Base-by-base conservation (phyloP, 2,329 filamentous ascomycete genomes). In the Aspergillus jensenii region DNA sequence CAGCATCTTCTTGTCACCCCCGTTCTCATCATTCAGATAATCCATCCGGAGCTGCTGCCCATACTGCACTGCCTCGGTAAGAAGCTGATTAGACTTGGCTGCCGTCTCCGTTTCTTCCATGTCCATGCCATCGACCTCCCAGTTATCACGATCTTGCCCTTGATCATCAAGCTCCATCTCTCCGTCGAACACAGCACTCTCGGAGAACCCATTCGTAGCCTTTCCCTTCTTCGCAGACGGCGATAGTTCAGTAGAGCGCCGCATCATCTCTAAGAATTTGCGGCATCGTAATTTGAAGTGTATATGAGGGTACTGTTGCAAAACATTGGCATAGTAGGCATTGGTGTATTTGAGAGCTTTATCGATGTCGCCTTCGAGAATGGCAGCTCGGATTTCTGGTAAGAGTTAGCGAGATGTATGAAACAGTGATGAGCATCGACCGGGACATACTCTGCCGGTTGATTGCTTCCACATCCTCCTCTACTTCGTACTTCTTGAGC, bases 241-340 rank as follows among this genome's bases (percentile, higher is more conserved):
- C 4, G 81, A 78, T 17, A 89, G 74, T 65, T 93, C 89, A 2
- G 88, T 87, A 37, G 87, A 87, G 58, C 83, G 84, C 41, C 90
- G 85, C 67, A 96, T 91, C 88, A 99, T 93, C 74, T 99, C 95
- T 60, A 98, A 88, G 72, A 98, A 97, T 71, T 95, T 96, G 59
- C 92, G 87, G 71, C 93, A 97, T 64, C 89, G 86, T 49, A 99
- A 80, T 58, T 88, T 89, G 76, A 99, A 98, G 71, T 93, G 87
- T 15, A 97, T 91, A 54, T 91, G 86, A 55, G 90, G 86, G 68
- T 96, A 91, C 21, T 90, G 84, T 47, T 85, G 82, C 17, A 99
- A 82, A 1, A 98, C 91, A 23, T 84, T 82, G 5, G 91, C 90
- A 67, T 97, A 99, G 68, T 87, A 90, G 12, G 82, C 80, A 50